Evolutionary conservation across 1,139 yeast species (phyloP), one percentile per base, ranked within the genome.

Genomic region (Candida gigantensis): DNA sequence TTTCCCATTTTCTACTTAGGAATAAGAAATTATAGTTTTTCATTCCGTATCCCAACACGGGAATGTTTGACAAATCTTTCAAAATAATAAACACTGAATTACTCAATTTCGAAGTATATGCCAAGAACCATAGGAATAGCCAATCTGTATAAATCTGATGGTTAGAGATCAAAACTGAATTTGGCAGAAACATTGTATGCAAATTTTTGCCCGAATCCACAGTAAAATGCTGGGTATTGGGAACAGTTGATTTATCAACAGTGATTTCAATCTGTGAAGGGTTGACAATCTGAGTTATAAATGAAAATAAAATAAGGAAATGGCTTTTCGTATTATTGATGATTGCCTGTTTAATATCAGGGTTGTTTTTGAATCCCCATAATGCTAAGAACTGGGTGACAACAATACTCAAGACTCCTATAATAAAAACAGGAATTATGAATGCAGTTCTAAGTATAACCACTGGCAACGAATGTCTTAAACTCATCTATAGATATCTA

Each of bases 61-160:
- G 98, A 15, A 90, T 62, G 21, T 71, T 74, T 35, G 77, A 73
- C 45, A 92, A 63, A 18, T 95, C 90, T 49, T 84, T 85, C 59
- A 92, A 84, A 53, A 92, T 72, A 47, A 90, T 79, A 49, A 85
- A 86, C 39, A 79, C 78, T 12, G 83, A 67, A 42, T 79, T 76
- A 10, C 86, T 85, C 36, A 83, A 60, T 20, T 72, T 61, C 5
- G 88, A 77, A 3, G 90, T 73, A 55, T 87, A 85, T 1, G 88
- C 69, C 20, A 87, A 50, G 79, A 88, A 92, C 99, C 99, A 92
- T 39, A 89, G 55, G 52, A 79, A 89, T 13, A 87, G 73, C 99
- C 99, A 92, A 59, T 92, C 99, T 3, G 95, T 81, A 56, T 92
- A 90, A 15, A 90, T 82, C 61, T 90, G 97, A 60, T 92, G 98